Base-by-base conservation (phyloP, 257 asterid species). In the Nicotiana attenuata region DNA sequence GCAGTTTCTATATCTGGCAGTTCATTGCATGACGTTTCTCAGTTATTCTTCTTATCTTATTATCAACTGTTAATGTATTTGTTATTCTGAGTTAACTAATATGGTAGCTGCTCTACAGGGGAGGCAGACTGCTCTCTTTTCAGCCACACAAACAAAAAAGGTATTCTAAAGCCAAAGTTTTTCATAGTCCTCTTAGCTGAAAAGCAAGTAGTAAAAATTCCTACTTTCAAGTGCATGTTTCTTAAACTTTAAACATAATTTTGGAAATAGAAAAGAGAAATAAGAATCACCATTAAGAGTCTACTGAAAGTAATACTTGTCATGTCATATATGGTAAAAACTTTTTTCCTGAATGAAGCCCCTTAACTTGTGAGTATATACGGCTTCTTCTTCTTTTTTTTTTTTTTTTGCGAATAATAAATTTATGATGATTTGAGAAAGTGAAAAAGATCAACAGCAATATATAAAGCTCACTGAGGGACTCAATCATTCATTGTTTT, bases 81-180 rank as follows among this genome's bases (percentile, higher is more conserved):
- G 55, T 64, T 89, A 45, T 84, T 50, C 77, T 80, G 60, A 64
- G 80, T 76, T 77, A 67, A 89, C 78, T 84, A 82, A 80, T 68
- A 68, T 78, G 61, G 76, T 78, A 28, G 76, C 65, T 76, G 56
- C 65, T 73, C 56, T 87, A 91, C 93, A 96, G 98, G 89, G 20
- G 65, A 90, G 99, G 80, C 99, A 96, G 91, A 94, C 99, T 66
- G 94, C 97, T 77, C 97, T 96, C 73, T 96, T 96, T 88, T 96
- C 99, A 63, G 99, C 99, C 81, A 96, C 99, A 52, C 99, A 94
- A 88, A 94, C 99, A 28, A 92, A 94, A 87, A 91, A 96, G 97
- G 99, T 92, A 90, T 33, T 28, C 5, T 77, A 61, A 17, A 47
- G 47, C 57, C 61, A 15, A 45, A 14, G 13, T 73, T 47, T 47